Conservation (phyloP, 139 green algal genomes). For the Tetraselmis chui region DNA sequence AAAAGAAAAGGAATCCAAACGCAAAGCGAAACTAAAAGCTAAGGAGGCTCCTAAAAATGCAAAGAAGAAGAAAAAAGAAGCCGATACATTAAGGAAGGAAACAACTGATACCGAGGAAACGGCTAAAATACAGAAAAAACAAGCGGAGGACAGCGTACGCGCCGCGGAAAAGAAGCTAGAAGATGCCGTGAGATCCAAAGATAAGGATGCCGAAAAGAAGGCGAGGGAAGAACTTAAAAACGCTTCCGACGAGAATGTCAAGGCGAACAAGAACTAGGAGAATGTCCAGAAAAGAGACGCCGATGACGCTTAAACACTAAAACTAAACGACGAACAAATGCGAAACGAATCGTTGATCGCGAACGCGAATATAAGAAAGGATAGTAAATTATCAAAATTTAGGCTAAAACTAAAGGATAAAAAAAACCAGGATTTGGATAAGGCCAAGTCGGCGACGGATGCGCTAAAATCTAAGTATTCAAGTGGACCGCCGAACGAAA, state of each 20-base stretch:
- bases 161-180: background rate
- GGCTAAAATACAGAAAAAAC: background rate
- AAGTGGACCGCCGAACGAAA: background rate
- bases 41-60: background rate
- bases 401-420: background rate
- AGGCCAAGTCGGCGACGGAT: no score
- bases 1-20: background rate
- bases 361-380: background rate
- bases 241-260: background rate
- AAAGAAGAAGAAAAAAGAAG: background rate
- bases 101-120: background rate
- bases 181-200: background rate
- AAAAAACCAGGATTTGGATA: no score
- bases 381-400: background rate
- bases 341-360: background rate
- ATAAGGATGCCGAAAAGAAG: background rate
- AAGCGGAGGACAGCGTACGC: background rate
- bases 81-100: background rate
- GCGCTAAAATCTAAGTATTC: no score
- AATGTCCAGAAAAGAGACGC: background rate
- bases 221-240: background rate
- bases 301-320: background rate
- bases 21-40: background rate
- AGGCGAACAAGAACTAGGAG: background rate
- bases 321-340: background rate